phyloP scores from a whole-genome alignment of 345 rosid genomes.

The Kernera saxatilis region DNA sequence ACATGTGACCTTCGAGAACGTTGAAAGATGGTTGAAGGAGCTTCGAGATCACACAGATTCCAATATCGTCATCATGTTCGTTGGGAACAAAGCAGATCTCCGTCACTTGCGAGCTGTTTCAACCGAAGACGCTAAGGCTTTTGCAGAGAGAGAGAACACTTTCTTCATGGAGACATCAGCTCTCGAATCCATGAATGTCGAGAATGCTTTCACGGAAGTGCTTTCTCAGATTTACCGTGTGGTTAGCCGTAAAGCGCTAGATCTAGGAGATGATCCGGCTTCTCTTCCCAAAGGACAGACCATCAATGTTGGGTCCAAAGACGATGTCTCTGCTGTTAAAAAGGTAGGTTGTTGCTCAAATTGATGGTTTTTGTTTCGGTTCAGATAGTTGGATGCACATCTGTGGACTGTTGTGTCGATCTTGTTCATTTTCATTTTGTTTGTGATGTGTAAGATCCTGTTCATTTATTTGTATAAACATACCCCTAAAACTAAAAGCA shows the following conservation, averaged over 20 bases:
- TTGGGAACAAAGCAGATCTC: conserved; percentile 83
- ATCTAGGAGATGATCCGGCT: conserved; percentile 59
- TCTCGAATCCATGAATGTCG: conserved; percentile 63
- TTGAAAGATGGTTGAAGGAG: conserved; percentile 84
- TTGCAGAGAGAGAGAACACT: conserved; percentile 60
- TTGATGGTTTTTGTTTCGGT: neutral
- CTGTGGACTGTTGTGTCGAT: neutral
- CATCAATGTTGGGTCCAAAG: conserved; percentile 52
- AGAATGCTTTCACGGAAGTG: conserved; percentile 65
- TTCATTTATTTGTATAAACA: conserved; percentile 16
- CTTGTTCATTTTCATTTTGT: neutral
- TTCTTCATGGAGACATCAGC: conserved; percentile 58
- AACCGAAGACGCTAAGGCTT: conserved; percentile 50
- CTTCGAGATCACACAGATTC: conserved; percentile 75
- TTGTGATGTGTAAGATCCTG: conserved; percentile 4
- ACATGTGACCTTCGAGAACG: conserved; percentile 71
- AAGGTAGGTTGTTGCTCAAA: conserved; percentile 70
- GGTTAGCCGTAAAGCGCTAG: conserved; percentile 63
- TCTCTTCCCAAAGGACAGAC: conserved; percentile 72
- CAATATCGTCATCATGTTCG: conserved; percentile 73
- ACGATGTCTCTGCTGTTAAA: conserved; percentile 72
- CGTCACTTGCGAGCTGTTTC: conserved; percentile 76
- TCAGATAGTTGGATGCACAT: neutral
- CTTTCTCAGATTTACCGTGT: conserved; percentile 67
- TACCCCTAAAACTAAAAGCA: neutral